Evolutionary conservation across 2,329 filamentous ascomycete genomes (phyloP).

Genomic region (Fonsecaea nubica): DNA sequence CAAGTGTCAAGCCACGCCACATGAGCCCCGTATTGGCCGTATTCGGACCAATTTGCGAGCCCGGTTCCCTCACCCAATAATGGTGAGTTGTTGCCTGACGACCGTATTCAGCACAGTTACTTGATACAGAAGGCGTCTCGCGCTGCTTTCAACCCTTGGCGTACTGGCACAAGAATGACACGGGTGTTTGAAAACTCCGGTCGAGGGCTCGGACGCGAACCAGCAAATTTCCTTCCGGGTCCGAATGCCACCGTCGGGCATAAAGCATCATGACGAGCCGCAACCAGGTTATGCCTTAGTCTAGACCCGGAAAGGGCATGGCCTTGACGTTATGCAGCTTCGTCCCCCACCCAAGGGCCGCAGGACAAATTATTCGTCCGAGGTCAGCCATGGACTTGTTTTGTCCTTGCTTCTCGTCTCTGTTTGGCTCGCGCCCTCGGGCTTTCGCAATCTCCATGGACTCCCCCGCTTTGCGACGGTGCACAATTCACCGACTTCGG

Average conservation of each 20-base stretch:
- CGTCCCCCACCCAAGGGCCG: background rate
- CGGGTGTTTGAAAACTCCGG: background rate
- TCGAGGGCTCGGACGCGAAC: background rate
- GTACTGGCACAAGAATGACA: background rate
- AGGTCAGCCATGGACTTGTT: background rate
- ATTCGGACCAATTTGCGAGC: conserved; percentile 16
- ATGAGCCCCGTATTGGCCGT: conserved; percentile 16
- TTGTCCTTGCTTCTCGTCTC: background rate
- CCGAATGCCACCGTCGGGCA: background rate
- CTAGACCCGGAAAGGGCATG: background rate
- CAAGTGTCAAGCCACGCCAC: background rate
- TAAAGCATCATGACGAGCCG: background rate
- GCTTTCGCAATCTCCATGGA: conserved; percentile 20
- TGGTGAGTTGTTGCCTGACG: background rate
- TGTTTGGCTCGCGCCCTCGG: conserved; percentile 11
- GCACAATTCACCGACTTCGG: conserved; percentile 8
- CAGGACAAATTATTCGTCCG: conserved; percentile 13
- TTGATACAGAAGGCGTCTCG: background rate
- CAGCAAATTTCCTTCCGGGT: background rate
- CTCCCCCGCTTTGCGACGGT: background rate
- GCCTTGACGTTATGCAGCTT: conserved; percentile 3
- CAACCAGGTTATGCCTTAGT: background rate
- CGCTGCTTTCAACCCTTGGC: conserved; percentile 15
- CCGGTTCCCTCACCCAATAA: background rate
- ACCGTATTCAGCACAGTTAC: background rate